A percentile compares a stretch with the other conserved stretches of the same genome.
Evolutionary conservation across 2,329 filamentous ascomycete species (phyloP).

Genomic region (Oidium heveae): DNA sequence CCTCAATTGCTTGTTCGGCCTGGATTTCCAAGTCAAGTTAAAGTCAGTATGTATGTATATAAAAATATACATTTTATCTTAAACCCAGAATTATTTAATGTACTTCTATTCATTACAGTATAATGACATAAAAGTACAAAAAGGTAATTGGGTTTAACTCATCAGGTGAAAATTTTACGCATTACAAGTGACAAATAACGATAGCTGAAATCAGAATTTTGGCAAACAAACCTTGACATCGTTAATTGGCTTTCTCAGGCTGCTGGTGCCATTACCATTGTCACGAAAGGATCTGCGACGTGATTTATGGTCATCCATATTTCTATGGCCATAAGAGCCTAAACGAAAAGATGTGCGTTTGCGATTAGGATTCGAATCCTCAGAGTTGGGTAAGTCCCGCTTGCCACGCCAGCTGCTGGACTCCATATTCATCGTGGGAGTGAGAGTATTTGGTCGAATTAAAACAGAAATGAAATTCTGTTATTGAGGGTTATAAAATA

Average conservation of each 20-base stretch:
- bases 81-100: not conserved
- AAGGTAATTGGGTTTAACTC: too few species aligned
- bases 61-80: not conserved
- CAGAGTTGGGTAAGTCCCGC: conserved; percentile 4
- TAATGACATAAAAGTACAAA: too few species aligned
- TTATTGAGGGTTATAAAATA: too few species aligned
- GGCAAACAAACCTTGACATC: conserved; percentile 2
- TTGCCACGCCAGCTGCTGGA: conserved; percentile 10
- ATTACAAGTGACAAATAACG: too few species aligned
- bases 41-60: not conserved
- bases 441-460: too few species aligned
- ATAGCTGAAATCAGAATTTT: too few species aligned
- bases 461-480: too few species aligned
- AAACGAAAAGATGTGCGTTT: not conserved
- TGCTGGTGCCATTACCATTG: not conserved
- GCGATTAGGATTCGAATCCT: not conserved
- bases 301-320: not conserved
- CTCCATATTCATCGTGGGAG: conserved; percentile 5
- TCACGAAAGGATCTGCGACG: not conserved
- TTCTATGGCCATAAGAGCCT: not conserved
- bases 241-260: conserved; percentile 4
- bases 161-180: too few species aligned
- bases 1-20: conserved; percentile 7
- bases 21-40: not conserved
- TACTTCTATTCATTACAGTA: not conserved